phyloP scores from a whole-genome alignment of 257 asterid genomes.

The Eucommia ulmoides region DNA sequence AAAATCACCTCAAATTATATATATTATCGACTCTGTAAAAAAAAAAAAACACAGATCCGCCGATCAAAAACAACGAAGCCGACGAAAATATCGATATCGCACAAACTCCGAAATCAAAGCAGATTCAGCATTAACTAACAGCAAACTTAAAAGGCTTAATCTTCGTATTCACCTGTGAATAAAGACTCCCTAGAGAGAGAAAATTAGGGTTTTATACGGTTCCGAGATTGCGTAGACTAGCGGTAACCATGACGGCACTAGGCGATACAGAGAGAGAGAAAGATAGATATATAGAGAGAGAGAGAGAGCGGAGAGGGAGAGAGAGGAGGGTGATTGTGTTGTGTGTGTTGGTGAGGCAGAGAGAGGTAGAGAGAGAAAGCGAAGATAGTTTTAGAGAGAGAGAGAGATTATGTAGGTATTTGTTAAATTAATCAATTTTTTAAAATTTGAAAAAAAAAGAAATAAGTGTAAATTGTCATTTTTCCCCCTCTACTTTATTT shows the following conservation, averaged over 20 bases:
- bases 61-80: no score
- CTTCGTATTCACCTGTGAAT: not conserved
- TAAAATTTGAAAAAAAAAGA: no score
- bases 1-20: not conserved
- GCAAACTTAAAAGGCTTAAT: not conserved
- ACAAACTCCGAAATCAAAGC: no score
- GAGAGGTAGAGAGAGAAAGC: not conserved
- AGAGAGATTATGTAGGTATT: not conserved
- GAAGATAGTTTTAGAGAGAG: not conserved
- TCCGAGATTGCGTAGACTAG: not conserved
- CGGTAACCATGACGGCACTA: not conserved
- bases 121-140: not conserved
- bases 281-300: not conserved
- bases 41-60: not conserved
- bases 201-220: not conserved
- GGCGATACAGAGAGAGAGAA: not conserved
- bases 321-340: no score
- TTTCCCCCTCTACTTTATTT: no score
- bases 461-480: no score
- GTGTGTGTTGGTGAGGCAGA: no score
- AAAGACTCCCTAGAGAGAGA: not conserved
- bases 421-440: no score
- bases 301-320: not conserved
- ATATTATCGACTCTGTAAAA: not conserved
- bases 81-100: not conserved